Evolutionary conservation across 305 asterid genomes (phyloP).

Genomic region (Fraxinus albicans): DNA sequence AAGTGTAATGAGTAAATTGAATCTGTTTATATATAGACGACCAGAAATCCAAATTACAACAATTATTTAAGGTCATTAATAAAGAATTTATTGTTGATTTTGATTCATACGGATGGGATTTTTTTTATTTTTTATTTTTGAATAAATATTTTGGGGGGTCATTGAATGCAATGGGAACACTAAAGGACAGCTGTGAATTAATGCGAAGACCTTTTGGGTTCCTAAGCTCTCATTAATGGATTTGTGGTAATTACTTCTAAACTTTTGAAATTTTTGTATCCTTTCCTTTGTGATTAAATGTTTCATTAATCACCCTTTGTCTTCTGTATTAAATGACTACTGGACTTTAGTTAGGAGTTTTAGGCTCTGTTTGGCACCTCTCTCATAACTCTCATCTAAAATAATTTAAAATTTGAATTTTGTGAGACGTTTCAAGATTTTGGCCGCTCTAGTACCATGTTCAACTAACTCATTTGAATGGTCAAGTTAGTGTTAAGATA

Average conservation of each 20-base stretch:
- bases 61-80: conserved; percentile 26
- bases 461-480: not conserved
- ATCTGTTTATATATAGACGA: not conserved
- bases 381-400: not conserved
- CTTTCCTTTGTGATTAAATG: conserved; percentile 29
- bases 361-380: conserved; percentile 21
- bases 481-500: not conserved
- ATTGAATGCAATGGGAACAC: conserved; percentile 61
- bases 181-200: conserved; percentile 59
- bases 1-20: not conserved
- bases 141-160: conserved; percentile 29
- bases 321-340: conserved; percentile 36
- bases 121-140: not conserved
- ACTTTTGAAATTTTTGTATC: conserved; percentile 18
- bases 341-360: conserved; percentile 33
- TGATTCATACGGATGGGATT: conserved; percentile 13
- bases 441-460: not conserved
- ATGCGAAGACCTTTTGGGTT: conserved; percentile 45
- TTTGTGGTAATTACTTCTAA: conserved; percentile 30
- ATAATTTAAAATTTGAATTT: not conserved
- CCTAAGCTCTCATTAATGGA: conserved; percentile 35
- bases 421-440: not conserved
- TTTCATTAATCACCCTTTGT: conserved; percentile 40
- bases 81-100: conserved; percentile 33
- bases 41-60: conserved; percentile 18